Conservation (phyloP, 805 yeast species). For the Saccharomycopsis babjevae region DNA sequence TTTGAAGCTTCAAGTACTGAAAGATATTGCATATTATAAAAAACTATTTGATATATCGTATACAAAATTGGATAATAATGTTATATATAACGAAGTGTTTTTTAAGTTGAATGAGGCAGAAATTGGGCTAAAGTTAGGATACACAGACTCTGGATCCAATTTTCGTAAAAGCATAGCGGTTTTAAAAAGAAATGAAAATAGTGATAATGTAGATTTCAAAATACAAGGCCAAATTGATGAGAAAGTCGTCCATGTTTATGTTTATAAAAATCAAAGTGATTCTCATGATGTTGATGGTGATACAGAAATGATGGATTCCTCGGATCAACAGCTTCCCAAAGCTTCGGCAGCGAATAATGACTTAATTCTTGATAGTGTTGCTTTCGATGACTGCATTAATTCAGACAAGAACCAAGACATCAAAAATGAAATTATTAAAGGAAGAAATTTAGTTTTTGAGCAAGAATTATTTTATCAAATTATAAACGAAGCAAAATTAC, state of each 20-base stretch:
- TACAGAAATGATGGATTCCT: background rate
- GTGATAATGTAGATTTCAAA: conserved; percentile 19
- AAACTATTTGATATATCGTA: conserved; percentile 31
- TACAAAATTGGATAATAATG: conserved; percentile 12
- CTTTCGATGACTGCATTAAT: conserved; percentile 24
- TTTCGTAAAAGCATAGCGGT: conserved; percentile 45
- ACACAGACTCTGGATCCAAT: conserved; percentile 79
- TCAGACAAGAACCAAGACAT: conserved; percentile 19
- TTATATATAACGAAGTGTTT: conserved; percentile 44
- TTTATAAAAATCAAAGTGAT: conserved; percentile 12
- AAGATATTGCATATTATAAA: conserved; percentile 64
- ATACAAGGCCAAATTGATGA: background rate
- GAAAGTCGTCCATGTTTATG: background rate
- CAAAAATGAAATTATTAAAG: conserved; percentile 49
- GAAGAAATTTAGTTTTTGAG: conserved; percentile 73
- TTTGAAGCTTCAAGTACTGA: conserved; percentile 42
- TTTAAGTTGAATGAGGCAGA: conserved; percentile 46
- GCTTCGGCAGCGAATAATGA: background rate
- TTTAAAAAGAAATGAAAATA: conserved; percentile 28
- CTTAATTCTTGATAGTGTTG: background rate
- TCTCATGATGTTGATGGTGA: conserved; percentile 5
- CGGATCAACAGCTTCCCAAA: background rate
- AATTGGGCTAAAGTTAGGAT: conserved; percentile 82
- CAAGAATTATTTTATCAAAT: conserved; percentile 78
- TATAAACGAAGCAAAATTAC: conserved; percentile 59